These are phyloP conservation scores for Trametes sanguinea DNA, from an alignment of 768 basidiomycete species.

Conservation along the genomic window DNA sequence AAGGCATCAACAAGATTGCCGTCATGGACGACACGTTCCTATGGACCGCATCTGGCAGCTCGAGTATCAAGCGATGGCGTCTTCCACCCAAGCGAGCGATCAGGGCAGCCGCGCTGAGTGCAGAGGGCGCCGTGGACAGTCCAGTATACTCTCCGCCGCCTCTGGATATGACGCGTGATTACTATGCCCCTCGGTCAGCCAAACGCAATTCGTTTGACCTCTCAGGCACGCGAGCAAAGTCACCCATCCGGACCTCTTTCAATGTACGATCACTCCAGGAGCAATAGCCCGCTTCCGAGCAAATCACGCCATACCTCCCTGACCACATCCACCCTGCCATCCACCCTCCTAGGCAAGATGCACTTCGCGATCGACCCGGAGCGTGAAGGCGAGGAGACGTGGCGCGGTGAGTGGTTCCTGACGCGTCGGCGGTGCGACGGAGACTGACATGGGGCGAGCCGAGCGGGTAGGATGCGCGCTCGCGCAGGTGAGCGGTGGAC, in stretches of 20 bases:
- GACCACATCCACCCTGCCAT: slow-evolving; percentile 28
- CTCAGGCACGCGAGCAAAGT: slow-evolving; percentile 10
- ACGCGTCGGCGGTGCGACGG: too few species aligned
- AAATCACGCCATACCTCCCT: slow-evolving; percentile 22
- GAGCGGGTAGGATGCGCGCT: too few species aligned
- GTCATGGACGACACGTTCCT: slow-evolving; percentile 81
- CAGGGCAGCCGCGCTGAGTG: slow-evolving; percentile 32
- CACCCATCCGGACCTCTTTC: slow-evolving; percentile 16
- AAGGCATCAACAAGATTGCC: slow-evolving; percentile 82
- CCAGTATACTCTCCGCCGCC: slow-evolving; percentile 20
- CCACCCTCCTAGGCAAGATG: slow-evolving; percentile 9
- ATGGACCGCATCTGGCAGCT: slow-evolving; percentile 89
- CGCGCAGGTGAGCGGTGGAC: too few species aligned
- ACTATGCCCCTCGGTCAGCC: slow-evolving; percentile 13
- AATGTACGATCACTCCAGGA: slow-evolving; percentile 9
- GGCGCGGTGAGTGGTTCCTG: too few species aligned
- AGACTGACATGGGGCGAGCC: too few species aligned
- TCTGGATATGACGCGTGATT: slow-evolving; percentile 10
- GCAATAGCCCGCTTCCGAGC: slow-evolving; percentile 20
- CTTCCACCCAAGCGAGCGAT: slow-evolving; percentile 54
- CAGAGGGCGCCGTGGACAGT: slow-evolving; percentile 18
- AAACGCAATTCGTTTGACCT: slow-evolving; percentile 24
- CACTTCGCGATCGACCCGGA: slow-evolving; percentile 19
- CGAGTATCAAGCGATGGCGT: slow-evolving; percentile 81
- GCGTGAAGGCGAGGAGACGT: slow-evolving; percentile 38